Evolutionary conservation across 495 filamentous ascomycete species (phyloP).

Genomic region (Trichocladium antarcticum): DNA sequence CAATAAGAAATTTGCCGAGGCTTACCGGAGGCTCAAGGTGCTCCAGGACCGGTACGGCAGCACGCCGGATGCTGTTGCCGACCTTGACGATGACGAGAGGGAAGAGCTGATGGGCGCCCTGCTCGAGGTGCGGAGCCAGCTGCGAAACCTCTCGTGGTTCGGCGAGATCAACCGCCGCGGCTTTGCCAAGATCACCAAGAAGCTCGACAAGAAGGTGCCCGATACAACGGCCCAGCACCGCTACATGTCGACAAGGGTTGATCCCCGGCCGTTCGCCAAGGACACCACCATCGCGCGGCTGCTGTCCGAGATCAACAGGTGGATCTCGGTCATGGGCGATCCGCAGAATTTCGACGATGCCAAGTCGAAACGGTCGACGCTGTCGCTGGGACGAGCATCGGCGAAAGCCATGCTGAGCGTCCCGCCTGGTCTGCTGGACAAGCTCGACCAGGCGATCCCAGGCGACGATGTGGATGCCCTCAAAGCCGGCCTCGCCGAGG

Average conservation of each 20-base stretch:
- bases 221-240: conserved; percentile 60
- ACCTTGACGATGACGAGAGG: conserved; percentile 58
- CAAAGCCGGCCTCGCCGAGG: conserved; percentile 45
- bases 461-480: conserved; percentile 58
- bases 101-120: conserved; percentile 84
- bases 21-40: conserved; percentile 67
- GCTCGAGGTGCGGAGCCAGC: conserved; percentile 71
- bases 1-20: conserved; percentile 84
- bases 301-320: conserved; percentile 74
- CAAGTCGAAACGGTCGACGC: conserved; percentile 56
- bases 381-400: conserved; percentile 58
- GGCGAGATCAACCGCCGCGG: conserved; percentile 91
- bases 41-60: conserved; percentile 74
- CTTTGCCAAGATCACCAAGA: conserved; percentile 97
- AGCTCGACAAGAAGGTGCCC: conserved; percentile 82
- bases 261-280: conserved; percentile 71
- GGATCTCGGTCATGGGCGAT: conserved; percentile 73
- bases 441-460: conserved; percentile 65
- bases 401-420: conserved; percentile 62
- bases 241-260: conserved; percentile 80
- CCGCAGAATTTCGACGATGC: conserved; percentile 58
- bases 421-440: conserved; percentile 52
- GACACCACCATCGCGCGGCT: conserved; percentile 53
- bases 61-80: conserved; percentile 37
- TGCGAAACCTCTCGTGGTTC: conserved; percentile 93